Percentiles rank a stretch among this genome's conserved stretches.
These are phyloP conservation scores for Rhynchosporium graminicola DNA, from an alignment of 2,329 filamentous ascomycete species.

Conservation along the genomic window DNA sequence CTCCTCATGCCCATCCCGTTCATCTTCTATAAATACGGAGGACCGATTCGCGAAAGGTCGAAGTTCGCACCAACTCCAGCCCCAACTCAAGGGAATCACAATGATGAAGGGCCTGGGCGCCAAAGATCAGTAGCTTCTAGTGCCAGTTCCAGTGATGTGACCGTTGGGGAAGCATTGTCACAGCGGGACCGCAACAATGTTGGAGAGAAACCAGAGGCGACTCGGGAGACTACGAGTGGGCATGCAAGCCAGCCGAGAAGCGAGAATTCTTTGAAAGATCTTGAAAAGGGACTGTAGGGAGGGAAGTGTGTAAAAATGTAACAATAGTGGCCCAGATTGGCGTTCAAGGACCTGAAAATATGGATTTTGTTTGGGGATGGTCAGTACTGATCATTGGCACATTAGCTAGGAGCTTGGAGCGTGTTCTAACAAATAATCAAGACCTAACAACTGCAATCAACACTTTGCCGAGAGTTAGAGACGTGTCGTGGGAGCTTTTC, in stretches of 20 bases:
- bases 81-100: not conserved
- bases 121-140: not conserved
- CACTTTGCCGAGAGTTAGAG: no score
- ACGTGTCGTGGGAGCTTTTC: no score
- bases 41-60: conserved; percentile 37
- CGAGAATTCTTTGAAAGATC: conserved; percentile 19
- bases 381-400: not conserved
- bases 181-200: not conserved
- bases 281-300: conserved; percentile 23
- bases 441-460: not conserved
- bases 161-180: conserved; percentile 3
- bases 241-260: conserved; percentile 14
- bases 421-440: not conserved
- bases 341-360: not conserved
- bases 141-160: conserved; percentile 9
- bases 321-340: not conserved
- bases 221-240: conserved; percentile 6
- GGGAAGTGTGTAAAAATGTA: not conserved
- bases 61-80: conserved; percentile 35
- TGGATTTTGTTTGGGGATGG: not conserved
- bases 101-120: conserved; percentile 2
- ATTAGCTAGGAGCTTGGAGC: conserved; percentile 1
- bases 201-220: not conserved
- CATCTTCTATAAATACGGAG: conserved; percentile 38
- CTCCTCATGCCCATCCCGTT: conserved; percentile 37